phyloP scores from a whole-genome alignment of 225 moss, liverwort and hornwort species.

The Pseudisothecium myosuroides region DNA sequence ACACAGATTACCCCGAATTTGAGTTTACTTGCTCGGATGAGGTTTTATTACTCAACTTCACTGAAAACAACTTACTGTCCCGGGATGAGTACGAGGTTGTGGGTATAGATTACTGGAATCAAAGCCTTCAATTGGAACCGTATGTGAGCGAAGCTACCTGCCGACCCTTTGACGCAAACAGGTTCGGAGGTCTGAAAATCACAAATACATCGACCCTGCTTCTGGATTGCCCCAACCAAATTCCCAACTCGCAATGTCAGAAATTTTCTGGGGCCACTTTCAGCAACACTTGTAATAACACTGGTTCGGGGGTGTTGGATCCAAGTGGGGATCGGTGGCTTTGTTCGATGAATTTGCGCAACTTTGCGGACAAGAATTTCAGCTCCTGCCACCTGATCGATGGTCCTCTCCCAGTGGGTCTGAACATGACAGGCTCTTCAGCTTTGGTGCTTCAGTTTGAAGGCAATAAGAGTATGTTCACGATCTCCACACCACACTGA shows the following conservation, averaged over 20 bases:
- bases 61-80: neutral
- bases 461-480: neutral
- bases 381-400: neutral
- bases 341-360: neutral
- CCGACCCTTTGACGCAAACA: neutral
- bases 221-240: neutral
- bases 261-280: neutral
- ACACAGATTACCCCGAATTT: neutral
- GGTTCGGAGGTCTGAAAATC: constrained; percentile 9
- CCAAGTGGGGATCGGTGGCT: neutral
- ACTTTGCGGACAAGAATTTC: neutral
- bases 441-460: neutral
- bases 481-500: neutral
- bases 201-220: neutral
- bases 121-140: neutral
- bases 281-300: neutral
- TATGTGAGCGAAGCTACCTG: neutral
- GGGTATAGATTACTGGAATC: neutral
- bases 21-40: neutral
- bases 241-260: neutral
- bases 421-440: no score
- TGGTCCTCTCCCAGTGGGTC: no score
- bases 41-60: neutral
- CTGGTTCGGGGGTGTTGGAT: neutral
- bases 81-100: neutral